Base-by-base conservation (phyloP, 1,284 basidiomycete species). In the Malassezia yamatoensis region DNA sequence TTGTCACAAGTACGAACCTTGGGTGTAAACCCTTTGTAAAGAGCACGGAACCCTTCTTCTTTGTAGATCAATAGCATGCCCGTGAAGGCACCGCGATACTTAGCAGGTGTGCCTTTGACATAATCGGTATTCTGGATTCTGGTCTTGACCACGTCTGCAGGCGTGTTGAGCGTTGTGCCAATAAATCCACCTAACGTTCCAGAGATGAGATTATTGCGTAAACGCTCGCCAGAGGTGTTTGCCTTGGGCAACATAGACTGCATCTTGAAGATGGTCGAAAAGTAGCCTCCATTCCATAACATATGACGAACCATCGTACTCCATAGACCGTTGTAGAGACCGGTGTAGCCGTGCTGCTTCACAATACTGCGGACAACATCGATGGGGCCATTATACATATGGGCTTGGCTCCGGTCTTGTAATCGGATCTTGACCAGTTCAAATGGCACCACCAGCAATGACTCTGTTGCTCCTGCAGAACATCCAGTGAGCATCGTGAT, bases 391-490 rank as follows among this genome's bases (percentile, higher is more conserved):
- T 83, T 83, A 77, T 68, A 70, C 39, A 63, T 54, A 42, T 63
- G 61, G 33, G 60, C 56, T 61, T 68, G 59, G 8, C 55, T 54
- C 47, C 53, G 51, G 42, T 63, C 61, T 51, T 96, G 93, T 53
- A 96, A 78, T 67, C 88, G 63, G 77, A 96, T 94, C 78, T 98
- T 96, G 66, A 96, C 91, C 20, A 96, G 83, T 77, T 98, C 91
- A 67, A 96, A 96, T 0, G 91, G 91, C 2, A 94, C 90, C 47
- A 80, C 79, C 21, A 89, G 85, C 67, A 94, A 83, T 63, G 43
- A 48, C 80, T 98, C 93, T 18, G 90, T 96, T 3, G 91, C 93
- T 61, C 94, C 93, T 3, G 93, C 93, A 46, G 83, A 84, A 70
- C 87, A 91, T 5, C 93, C 93, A 0, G 94, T 99, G 45, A 90